Percentiles rank a stretch among this genome's conserved stretches.
phyloP scores from a whole-genome alignment of 352 stramenopile species.

The Globisporangium viniferum region DNA sequence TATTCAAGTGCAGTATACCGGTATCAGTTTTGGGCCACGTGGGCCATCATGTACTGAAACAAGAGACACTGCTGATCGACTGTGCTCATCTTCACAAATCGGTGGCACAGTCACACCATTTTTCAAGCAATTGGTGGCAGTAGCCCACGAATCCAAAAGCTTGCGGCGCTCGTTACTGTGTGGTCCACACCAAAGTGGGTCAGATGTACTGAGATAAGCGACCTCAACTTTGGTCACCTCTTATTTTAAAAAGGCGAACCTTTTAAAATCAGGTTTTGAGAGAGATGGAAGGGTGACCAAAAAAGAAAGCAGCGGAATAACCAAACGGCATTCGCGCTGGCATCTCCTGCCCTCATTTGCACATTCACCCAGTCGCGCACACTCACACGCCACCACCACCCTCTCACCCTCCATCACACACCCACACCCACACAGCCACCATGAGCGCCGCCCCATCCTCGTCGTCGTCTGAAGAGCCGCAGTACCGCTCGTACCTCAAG shows the following conservation, averaged over 20 bases:
- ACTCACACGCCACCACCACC: neutral
- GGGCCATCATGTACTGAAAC: neutral
- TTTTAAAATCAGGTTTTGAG: too few species aligned
- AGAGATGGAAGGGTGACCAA: too few species aligned
- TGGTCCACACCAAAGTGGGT: slow-evolving; percentile 10
- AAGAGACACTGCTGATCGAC: neutral
- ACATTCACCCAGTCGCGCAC: neutral
- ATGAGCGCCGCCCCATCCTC: slow-evolving; percentile 17
- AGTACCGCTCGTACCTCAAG: slow-evolving; percentile 45
- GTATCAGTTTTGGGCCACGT: neutral
- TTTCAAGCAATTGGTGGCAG: neutral
- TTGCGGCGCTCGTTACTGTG: neutral
- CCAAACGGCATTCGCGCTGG: neutral
- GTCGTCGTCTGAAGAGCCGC: slow-evolving; percentile 2
- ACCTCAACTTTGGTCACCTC: neutral
- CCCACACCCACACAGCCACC: neutral
- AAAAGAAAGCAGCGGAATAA: too few species aligned
- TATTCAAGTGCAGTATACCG: neutral
- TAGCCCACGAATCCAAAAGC: neutral
- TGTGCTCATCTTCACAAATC: neutral
- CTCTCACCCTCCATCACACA: neutral
- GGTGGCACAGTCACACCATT: neutral
- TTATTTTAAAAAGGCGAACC: too few species aligned
- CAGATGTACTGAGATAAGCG: slow-evolving; percentile 7
- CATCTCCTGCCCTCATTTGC: neutral